Conservation (phyloP, 257 asterid genomes). For the Fraxinus cuspidata region DNA sequence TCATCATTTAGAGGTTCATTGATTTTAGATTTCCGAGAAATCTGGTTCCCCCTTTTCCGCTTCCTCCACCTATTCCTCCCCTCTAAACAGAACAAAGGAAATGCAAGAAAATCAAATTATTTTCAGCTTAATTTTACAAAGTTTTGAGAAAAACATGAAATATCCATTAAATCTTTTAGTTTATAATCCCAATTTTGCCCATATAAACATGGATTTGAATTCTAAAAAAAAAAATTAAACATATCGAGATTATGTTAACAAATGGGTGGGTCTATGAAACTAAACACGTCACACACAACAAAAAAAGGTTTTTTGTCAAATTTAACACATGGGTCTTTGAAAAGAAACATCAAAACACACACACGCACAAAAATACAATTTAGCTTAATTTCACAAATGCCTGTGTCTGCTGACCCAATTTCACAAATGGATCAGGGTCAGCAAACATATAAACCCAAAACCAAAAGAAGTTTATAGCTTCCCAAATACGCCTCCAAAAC, state of each 20-base stretch:
- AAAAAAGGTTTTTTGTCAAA: not conserved
- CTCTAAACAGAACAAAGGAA: constrained; percentile 42
- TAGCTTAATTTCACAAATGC: constrained; percentile 28
- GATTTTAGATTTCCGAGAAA: constrained; percentile 60
- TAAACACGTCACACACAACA: not conserved
- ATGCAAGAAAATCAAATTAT: constrained; percentile 1
- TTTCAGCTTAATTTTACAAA: constrained; percentile 5
- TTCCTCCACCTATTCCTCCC: constrained; percentile 88
- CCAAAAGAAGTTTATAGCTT: too few species aligned
- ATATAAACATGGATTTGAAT: too few species aligned
- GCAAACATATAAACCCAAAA: too few species aligned
- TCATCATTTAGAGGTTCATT: constrained; percentile 68
- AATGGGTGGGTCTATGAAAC: not conserved
- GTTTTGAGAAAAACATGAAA: too few species aligned
- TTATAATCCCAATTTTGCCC: too few species aligned
- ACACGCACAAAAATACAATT: not conserved
- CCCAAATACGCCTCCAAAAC: not conserved
- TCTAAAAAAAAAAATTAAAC: not conserved
- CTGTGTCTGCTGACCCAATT: too few species aligned
- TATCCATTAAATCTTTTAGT: too few species aligned
- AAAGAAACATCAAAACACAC: not conserved
- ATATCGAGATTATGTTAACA: not conserved
- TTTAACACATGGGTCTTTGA: not conserved
- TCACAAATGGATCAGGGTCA: too few species aligned
- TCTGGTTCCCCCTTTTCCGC: constrained; percentile 73